Evolutionary conservation across 768 basidiomycete species (phyloP).

Genomic region (Boletus eberwhitei): DNA sequence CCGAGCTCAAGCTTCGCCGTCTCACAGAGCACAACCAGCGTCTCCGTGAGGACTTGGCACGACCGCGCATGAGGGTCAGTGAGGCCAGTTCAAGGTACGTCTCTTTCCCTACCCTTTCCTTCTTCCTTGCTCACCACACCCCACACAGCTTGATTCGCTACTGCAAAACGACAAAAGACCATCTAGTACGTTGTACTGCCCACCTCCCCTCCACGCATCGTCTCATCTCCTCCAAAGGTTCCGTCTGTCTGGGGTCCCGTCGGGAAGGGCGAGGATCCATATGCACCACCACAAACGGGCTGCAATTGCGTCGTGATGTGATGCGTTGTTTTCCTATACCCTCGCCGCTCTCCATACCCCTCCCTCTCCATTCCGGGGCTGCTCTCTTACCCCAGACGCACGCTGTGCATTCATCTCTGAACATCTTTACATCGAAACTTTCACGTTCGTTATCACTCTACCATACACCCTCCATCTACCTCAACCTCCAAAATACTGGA

Average conservation of each 20-base stretch:
- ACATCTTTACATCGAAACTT: constrained; percentile 20
- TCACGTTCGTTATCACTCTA: constrained; percentile 31
- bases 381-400: constrained; percentile 8
- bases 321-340: constrained; percentile 35
- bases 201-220: background rate
- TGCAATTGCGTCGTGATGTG: constrained; percentile 75
- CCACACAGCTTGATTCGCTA: constrained; percentile 78
- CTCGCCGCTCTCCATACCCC: constrained; percentile 33
- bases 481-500: constrained; percentile 26
- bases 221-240: constrained; percentile 45
- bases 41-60: constrained; percentile 81
- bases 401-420: constrained; percentile 14
- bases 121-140: background rate
- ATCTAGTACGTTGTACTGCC: constrained; percentile 55
- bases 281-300: constrained; percentile 74
- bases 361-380: constrained; percentile 4
- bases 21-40: constrained; percentile 93
- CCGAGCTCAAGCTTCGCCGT: constrained; percentile 92
- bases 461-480: constrained; percentile 22
- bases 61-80: constrained; percentile 88
- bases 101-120: background rate
- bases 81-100: constrained; percentile 82
- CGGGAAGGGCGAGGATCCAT: constrained; percentile 88
- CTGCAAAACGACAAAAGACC: constrained; percentile 91
- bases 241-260: constrained; percentile 95